Percentiles rank a stretch among this genome's conserved stretches.
phyloP scores from a whole-genome alignment of 192 early-diverging fungal genomes.

The Coemansia sp. region DNA sequence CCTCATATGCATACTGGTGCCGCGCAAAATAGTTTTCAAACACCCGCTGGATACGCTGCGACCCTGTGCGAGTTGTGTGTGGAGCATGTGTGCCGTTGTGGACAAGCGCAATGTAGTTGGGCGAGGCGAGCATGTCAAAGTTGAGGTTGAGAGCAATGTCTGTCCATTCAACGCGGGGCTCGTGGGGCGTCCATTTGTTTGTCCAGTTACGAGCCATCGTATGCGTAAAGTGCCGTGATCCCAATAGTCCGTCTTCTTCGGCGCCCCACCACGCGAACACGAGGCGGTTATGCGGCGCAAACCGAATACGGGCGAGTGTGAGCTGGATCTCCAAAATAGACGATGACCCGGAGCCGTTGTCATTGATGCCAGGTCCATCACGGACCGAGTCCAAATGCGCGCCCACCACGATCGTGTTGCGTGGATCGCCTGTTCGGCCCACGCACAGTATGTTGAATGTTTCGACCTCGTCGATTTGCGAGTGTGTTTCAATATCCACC shows the following conservation, averaged over 20 bases:
- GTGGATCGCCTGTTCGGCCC: constrained; percentile 49
- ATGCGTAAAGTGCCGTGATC: constrained; percentile 62
- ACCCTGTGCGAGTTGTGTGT: constrained; percentile 44
- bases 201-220: constrained; percentile 49
- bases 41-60: constrained; percentile 58
- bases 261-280: constrained; percentile 76
- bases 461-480: constrained; percentile 55
- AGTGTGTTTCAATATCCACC: constrained; percentile 54
- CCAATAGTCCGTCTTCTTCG: constrained; percentile 69
- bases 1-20: constrained; percentile 51
- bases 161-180: constrained; percentile 31
- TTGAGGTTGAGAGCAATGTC: constrained; percentile 65
- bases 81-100: constrained; percentile 67
- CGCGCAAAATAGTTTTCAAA: constrained; percentile 61
- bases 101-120: constrained; percentile 67
- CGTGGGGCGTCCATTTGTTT: constrained; percentile 41
- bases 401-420: constrained; percentile 61
- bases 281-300: constrained; percentile 57
- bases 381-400: constrained; percentile 70
- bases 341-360: constrained; percentile 66
- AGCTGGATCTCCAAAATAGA: constrained; percentile 63
- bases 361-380: constrained; percentile 68
- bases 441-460: constrained; percentile 66
- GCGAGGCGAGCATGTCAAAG: constrained; percentile 74
- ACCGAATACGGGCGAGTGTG: constrained; percentile 50